These are phyloP conservation scores for Globisporangium paddicum DNA, from an alignment of 352 stramenopile species.

Conservation along the genomic window DNA sequence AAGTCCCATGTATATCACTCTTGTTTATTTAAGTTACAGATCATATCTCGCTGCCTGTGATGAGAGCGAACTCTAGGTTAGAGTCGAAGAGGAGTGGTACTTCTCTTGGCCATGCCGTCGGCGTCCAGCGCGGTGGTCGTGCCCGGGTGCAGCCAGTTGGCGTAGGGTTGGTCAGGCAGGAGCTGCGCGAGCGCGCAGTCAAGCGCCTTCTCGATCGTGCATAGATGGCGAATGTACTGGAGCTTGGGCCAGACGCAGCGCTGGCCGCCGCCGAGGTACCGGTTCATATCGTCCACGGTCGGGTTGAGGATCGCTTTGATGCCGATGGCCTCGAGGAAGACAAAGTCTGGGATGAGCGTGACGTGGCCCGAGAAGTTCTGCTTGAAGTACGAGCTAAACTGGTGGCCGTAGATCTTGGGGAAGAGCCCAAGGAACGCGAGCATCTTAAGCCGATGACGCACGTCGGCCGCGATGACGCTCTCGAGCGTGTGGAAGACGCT, in stretches of 20 bases:
- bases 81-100: background rate
- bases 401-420: conserved; percentile 75
- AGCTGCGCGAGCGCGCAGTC: conserved; percentile 35
- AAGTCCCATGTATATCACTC: too few relatives aligned
- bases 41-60: too few relatives aligned
- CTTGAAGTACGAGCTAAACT: conserved; percentile 72
- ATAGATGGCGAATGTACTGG: conserved; percentile 92
- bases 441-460: conserved; percentile 64
- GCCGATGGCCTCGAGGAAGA: conserved; percentile 77
- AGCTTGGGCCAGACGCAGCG: conserved; percentile 90
- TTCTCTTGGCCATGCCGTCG: background rate
- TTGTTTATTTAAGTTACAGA: too few relatives aligned
- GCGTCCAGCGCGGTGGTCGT: conserved; percentile 6
- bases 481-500: conserved; percentile 71
- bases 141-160: conserved; percentile 42
- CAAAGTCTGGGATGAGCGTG: conserved; percentile 90
- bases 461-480: conserved; percentile 77
- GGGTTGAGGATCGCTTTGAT: conserved; percentile 85
- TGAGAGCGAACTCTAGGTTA: background rate
- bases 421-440: conserved; percentile 87
- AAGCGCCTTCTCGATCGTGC: conserved; percentile 86
- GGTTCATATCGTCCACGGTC: conserved; percentile 60
- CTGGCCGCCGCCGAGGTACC: conserved; percentile 85
- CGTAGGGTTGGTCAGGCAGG: conserved; percentile 20
- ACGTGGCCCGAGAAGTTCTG: conserved; percentile 97